Percentiles rank a stretch among this genome's conserved stretches.
These are phyloP conservation scores for Carex parvula DNA, from an alignment of 176 grass and related monocot genomes.

Conservation along the genomic window DNA sequence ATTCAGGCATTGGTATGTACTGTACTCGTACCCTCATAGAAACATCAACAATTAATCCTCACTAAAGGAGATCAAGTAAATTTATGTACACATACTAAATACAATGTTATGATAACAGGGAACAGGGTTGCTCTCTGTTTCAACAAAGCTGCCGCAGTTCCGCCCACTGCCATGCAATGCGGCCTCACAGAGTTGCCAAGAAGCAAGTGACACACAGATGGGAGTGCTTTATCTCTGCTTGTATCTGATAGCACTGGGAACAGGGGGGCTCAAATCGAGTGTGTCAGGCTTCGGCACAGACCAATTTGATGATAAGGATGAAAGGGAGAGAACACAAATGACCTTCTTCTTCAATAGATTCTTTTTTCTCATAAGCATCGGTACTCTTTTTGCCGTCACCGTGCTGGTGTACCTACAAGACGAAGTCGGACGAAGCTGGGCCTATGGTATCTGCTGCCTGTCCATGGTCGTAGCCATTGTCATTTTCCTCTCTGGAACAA, in stretches of 20 bases:
- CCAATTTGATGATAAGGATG: conserved; percentile 79
- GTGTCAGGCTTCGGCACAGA: conserved; percentile 82
- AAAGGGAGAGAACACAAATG: conserved; percentile 55
- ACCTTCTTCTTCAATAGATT: conserved; percentile 76
- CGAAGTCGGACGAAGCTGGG: conserved; percentile 73
- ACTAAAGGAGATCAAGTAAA: background rate
- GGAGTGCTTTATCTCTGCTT: conserved; percentile 63
- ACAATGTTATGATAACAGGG: conserved; percentile 31
- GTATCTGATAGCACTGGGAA: conserved; percentile 70
- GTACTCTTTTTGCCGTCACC: conserved; percentile 68
- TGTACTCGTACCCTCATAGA: background rate
- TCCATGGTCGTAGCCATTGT: conserved; percentile 53
- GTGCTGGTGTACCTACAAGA: conserved; percentile 84
- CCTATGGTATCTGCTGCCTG: conserved; percentile 66
- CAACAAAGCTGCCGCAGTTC: conserved; percentile 47
- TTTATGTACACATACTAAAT: background rate
- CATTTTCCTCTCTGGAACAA: conserved; percentile 57
- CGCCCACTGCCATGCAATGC: conserved; percentile 54
- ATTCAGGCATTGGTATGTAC: conserved; percentile 51
- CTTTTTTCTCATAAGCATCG: conserved; percentile 75
- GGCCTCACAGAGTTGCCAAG: conserved; percentile 27
- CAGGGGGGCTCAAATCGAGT: conserved; percentile 79
- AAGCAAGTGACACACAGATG: conserved; percentile 54
- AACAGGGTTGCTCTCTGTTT: conserved; percentile 52
- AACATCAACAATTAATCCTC: background rate